A percentile compares a stretch with the other conserved stretches of the same genome.
These are phyloP conservation scores for Fabrea salina DNA, from an alignment of 169 alveolate species.

Conservation along the genomic window DNA sequence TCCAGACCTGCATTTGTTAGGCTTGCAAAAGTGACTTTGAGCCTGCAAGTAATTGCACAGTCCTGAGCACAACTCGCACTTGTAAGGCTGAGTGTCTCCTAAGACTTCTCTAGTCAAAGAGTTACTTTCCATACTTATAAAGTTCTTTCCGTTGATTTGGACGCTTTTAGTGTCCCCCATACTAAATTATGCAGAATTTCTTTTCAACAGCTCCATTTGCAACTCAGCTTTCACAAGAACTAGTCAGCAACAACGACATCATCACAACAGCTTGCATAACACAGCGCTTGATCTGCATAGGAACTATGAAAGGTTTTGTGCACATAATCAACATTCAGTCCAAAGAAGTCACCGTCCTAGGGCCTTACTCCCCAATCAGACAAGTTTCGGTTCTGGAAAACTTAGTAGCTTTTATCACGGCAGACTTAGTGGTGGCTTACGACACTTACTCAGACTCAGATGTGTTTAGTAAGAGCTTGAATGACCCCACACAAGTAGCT, in stretches of 20 bases:
- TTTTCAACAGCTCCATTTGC: too few relatives aligned
- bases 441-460: not conserved
- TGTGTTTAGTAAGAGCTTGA: not conserved
- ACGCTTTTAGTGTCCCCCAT: too few relatives aligned
- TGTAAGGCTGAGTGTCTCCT: too few relatives aligned
- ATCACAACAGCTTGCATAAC: not conserved
- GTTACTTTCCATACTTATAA: too few relatives aligned
- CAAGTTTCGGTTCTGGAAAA: not conserved
- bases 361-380: not conserved
- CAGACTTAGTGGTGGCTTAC: not conserved
- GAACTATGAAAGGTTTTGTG: not conserved
- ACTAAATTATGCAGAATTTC: too few relatives aligned
- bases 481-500: not conserved
- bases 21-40: too few relatives aligned
- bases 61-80: too few relatives aligned
- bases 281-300: not conserved
- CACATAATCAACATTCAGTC: not conserved
- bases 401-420: not conserved
- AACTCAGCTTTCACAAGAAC: not conserved
- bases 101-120: too few relatives aligned
- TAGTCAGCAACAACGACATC: not conserved
- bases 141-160: too few relatives aligned
- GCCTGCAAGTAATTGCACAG: too few relatives aligned
- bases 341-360: not conserved
- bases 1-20: too few relatives aligned